Conservation (phyloP, 164 flowering plant genomes). For the Houttuynia cordata region DNA sequence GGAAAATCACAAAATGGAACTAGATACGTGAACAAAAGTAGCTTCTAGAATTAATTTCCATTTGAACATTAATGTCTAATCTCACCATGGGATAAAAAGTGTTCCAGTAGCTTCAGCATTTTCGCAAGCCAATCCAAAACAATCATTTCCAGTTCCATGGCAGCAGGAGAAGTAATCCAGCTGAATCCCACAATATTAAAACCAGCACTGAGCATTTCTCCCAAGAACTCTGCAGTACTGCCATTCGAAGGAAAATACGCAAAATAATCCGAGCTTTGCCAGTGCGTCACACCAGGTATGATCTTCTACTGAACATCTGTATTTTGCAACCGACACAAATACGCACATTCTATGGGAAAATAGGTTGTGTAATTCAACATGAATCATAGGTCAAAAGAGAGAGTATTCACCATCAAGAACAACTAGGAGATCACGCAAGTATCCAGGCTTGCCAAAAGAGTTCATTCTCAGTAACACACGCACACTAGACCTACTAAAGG, state of each 20-base stretch:
- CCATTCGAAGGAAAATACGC: slow-evolving; percentile 91
- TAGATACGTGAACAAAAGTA: neutral
- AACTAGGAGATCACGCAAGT: slow-evolving; percentile 50
- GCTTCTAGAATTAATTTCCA: neutral
- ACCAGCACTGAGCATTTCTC: slow-evolving; percentile 96
- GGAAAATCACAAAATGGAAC: neutral
- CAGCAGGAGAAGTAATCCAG: slow-evolving; percentile 96
- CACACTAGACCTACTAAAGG: neutral
- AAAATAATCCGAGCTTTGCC: slow-evolving; percentile 95
- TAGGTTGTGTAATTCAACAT: neutral
- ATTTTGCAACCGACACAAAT: neutral
- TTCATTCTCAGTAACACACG: neutral
- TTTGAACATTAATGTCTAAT: neutral
- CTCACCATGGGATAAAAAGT: slow-evolving; percentile 62
- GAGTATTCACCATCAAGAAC: slow-evolving; percentile 57
- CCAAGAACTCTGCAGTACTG: slow-evolving; percentile 82
- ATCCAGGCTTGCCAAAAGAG: slow-evolving; percentile 67
- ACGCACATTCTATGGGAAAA: no score
- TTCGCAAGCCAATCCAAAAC: slow-evolving; percentile 94
- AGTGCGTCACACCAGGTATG: slow-evolving; percentile 89
- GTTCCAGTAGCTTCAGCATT: slow-evolving; percentile 71
- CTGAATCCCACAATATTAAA: slow-evolving; percentile 89
- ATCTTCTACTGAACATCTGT: slow-evolving; percentile 75
- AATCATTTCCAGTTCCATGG: slow-evolving; percentile 90
- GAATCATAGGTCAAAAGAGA: slow-evolving; percentile 6